Evolutionary conservation across 306 rosid genomes (phyloP).

Genomic region (Arachis stenosperma): DNA sequence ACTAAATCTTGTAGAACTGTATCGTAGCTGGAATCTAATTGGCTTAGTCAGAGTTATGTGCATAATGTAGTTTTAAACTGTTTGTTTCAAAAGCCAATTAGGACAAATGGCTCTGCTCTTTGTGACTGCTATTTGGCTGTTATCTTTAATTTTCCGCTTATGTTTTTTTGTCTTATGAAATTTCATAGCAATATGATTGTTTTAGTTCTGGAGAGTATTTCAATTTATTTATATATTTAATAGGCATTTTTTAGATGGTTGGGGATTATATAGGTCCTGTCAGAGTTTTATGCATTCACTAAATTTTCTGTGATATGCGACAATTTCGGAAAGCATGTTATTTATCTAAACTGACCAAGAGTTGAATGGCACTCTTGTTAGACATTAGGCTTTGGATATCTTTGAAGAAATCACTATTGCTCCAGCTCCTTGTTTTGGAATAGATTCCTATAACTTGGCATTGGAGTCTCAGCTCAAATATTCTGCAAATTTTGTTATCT

Average conservation of each 20-base stretch:
- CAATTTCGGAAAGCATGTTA: neutral
- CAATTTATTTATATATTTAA: neutral
- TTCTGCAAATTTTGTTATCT: neutral
- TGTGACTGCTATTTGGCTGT: conserved; percentile 3
- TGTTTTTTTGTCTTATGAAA: neutral
- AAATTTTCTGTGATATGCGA: conserved; percentile 1
- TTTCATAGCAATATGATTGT: neutral
- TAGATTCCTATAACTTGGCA: conserved; percentile 12
- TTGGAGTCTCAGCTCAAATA: conserved; percentile 11
- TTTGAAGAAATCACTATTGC: conserved; percentile 14
- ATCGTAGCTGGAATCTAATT: conserved; percentile 28
- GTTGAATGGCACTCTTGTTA: neutral
- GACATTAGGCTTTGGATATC: conserved; percentile 15
- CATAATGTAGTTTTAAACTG: conserved; percentile 12
- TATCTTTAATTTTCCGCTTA: neutral
- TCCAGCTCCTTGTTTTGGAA: conserved; percentile 11
- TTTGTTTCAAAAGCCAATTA: conserved; percentile 1
- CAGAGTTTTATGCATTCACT: neutral
- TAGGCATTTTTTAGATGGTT: neutral
- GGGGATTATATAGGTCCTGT: conserved; percentile 9
- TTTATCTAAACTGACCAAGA: conserved; percentile 13
- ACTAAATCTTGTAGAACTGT: conserved; percentile 17
- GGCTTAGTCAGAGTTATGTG: conserved; percentile 20
- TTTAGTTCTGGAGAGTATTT: too few relatives aligned
- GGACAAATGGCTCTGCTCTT: conserved; percentile 3